A percentile compares a stretch with the other conserved stretches of the same genome.
Conservation (phyloP, 441 rosid species). For the Theobroma grandiflorum region DNA sequence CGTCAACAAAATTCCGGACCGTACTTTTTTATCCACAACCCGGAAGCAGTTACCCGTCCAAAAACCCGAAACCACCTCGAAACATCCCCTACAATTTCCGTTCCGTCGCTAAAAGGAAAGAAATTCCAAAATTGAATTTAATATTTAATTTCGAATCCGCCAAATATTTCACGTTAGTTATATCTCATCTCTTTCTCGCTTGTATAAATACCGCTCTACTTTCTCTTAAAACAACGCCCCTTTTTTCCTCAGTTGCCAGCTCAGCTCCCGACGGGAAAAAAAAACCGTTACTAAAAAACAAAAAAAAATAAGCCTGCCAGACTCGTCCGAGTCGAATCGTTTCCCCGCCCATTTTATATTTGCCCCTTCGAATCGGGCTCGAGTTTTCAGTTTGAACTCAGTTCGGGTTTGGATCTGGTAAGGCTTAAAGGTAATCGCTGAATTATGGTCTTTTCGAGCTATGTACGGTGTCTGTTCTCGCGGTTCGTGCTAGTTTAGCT, state of each 20-base stretch:
- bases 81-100: conserved; percentile 20
- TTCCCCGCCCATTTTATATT: conserved; percentile 24
- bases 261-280: conserved; percentile 4
- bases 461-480: not conserved
- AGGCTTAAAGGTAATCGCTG: conserved; percentile 33
- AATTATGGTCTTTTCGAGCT: conserved; percentile 25
- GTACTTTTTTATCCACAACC: conserved; percentile 35
- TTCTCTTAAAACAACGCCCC: conserved; percentile 9
- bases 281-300: not conserved
- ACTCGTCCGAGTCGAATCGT: conserved; percentile 36
- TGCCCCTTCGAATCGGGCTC: conserved; percentile 14
- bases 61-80: conserved; percentile 42
- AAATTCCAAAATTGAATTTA: conserved; percentile 19
- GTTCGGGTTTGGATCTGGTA: conserved; percentile 27
- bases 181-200: not conserved
- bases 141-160: conserved; percentile 35
- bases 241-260: not conserved
- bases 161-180: conserved; percentile 2
- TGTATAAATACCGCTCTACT: conserved; percentile 21
- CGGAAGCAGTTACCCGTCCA: conserved; percentile 18
- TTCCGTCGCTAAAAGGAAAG: not conserved
- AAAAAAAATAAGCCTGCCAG: not conserved
- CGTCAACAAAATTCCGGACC: not conserved
- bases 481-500: conserved; percentile 6
- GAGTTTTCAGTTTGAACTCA: conserved; percentile 21